Evolutionary conservation across 2,329 filamentous ascomycete species (phyloP).

Genomic region (Lecanicillium sp.): DNA sequence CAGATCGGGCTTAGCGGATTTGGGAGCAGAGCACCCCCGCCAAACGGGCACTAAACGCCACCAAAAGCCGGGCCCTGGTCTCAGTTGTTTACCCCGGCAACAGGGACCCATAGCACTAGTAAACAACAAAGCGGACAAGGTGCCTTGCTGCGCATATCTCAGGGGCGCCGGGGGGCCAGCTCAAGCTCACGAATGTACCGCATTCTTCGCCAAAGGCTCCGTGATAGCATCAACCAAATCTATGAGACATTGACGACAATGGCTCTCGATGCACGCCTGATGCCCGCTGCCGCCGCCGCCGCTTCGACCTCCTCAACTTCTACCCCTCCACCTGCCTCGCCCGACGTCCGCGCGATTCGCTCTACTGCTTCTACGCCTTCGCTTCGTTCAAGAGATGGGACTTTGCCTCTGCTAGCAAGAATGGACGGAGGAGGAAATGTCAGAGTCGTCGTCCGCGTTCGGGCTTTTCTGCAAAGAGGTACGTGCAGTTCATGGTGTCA

Average conservation of each 20-base stretch:
- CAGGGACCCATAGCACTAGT: constrained; percentile 20
- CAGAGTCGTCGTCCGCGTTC: constrained; percentile 71
- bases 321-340: constrained; percentile 21
- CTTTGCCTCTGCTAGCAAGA: constrained; percentile 47
- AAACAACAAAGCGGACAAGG: no score
- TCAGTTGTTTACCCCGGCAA: constrained; percentile 24
- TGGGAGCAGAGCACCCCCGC: no score
- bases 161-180: no score
- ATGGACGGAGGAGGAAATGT: constrained; percentile 68
- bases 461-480: constrained; percentile 75
- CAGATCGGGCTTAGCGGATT: no score
- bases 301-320: no score
- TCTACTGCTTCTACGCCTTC: constrained; percentile 76
- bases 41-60: no score
- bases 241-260: constrained; percentile 32
- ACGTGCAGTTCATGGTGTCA: no score
- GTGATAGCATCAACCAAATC: constrained; percentile 30
- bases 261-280: constrained; percentile 35
- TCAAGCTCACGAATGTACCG: constrained; percentile 23
- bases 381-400: constrained; percentile 63
- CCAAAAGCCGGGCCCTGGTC: constrained; percentile 9
- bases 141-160: no score
- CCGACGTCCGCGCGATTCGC: constrained; percentile 30
- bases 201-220: constrained; percentile 32
- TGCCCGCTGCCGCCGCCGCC: constrained; percentile 26